Conservation (phyloP, 78 protist species). For the Dictyostelium purpureum region DNA sequence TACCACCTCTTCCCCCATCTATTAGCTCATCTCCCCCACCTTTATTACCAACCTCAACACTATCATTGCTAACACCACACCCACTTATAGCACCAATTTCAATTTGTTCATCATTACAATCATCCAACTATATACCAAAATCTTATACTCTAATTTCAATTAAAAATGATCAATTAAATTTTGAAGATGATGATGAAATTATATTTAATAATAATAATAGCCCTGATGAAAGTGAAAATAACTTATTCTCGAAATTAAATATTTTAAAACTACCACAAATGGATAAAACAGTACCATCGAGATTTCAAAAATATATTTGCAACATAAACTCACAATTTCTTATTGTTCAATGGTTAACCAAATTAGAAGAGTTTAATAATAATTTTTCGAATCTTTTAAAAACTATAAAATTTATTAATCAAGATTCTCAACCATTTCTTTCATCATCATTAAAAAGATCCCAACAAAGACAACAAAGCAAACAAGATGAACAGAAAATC, state of each 20-base stretch:
- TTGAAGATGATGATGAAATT: constrained; percentile 43
- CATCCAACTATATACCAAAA: not conserved
- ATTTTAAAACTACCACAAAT: not conserved
- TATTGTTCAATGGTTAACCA: not conserved
- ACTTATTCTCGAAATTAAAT: not conserved
- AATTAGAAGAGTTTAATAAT: not conserved
- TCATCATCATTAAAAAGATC: constrained; percentile 11
- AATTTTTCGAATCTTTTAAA: not conserved
- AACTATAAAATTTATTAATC: constrained; percentile 15
- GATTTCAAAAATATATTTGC: not conserved
- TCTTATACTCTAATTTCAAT: constrained; percentile 11
- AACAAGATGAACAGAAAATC: not conserved
- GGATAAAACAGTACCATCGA: not conserved
- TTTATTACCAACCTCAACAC: not conserved
- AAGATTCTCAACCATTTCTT: constrained; percentile 4
- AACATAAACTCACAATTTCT: not conserved
- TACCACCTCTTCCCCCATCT: not conserved
- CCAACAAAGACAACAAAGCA: constrained; percentile 7
- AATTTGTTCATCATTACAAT: not conserved
- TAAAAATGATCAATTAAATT: not conserved
- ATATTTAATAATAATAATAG: not conserved
- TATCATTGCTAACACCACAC: not conserved
- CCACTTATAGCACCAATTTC: not conserved
- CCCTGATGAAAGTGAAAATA: not conserved
- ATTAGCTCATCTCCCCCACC: not conserved